Base-by-base conservation (phyloP, 2,329 filamentous ascomycete species). In the Phialophora macrospora region DNA sequence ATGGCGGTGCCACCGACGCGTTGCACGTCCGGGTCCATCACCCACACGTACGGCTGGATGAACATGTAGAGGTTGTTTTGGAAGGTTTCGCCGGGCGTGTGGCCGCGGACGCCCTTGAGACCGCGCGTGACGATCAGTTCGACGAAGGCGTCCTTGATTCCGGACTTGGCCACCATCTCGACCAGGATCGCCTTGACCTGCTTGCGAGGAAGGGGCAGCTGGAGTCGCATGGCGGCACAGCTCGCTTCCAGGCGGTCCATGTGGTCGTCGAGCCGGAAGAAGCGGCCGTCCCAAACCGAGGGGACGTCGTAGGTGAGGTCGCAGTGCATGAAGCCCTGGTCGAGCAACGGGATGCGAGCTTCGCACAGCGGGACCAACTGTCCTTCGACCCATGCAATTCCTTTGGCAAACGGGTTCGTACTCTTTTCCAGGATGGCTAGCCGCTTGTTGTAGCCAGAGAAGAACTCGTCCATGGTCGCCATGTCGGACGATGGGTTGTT, bases 291-390 rank as follows among this genome's bases (percentile, higher is more conserved):
- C 83, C 83, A 84, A 32, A 84, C 80, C 0, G 81, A 73, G 0
- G 82, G 81, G 0, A 84, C 83, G 55, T 84, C 82, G 71, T 84
- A 84, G 1, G 83, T 84, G 0, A 84, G 70, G 54, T 84, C 82
- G 72, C 81, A 80, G 71, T 81, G 82, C 70, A 84, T 71, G 71
- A 85, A 85, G n/a, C 83, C 83, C 72, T 85, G 79, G 67, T 85
- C 83, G 0, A 82, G 69, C 0, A 84, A 72, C 0, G 83, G 83
- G n/a, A 84, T 82, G 20, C 77, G 77, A 0, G 83, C 83, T 55
- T 83, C 72, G n/a, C 74, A 41, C 4, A 84, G 70, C 2, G 82
- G 81, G 0, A 79, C 75, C 3, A 81, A 71, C 49, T 80, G 70
- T 17, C 80, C 80, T 51, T 78, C 75, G 1, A 84, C 70, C 82